Conservation (phyloP, 768 basidiomycete genomes). For the Sutorius australiensis region DNA sequence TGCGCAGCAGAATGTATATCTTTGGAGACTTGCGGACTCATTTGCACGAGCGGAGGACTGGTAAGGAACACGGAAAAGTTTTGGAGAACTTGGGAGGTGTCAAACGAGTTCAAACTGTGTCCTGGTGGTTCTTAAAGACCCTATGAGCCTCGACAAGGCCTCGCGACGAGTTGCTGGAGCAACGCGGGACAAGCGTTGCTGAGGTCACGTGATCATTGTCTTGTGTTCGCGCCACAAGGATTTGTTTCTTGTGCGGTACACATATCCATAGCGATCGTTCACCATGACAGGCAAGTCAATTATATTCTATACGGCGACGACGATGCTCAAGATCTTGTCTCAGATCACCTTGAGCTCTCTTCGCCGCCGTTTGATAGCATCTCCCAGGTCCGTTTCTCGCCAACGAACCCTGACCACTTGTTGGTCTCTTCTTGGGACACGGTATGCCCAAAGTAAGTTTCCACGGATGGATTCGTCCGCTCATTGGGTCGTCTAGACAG, state of each 20-base stretch:
- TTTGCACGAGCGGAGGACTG: neutral
- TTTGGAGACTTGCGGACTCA: constrained; percentile 23
- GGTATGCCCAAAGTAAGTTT: constrained; percentile 29
- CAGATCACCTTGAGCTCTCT: constrained; percentile 43
- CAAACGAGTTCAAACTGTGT: neutral
- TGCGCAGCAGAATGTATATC: constrained; percentile 36
- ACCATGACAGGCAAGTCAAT: constrained; percentile 18
- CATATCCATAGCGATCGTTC: neutral
- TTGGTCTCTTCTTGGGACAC: constrained; percentile 92
- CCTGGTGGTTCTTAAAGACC: neutral
- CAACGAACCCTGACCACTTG: constrained; percentile 71
- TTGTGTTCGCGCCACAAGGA: neutral
- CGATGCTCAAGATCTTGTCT: neutral
- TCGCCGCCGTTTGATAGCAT: constrained; percentile 85
- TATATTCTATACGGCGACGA: too few relatives aligned
- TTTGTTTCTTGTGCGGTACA: neutral
- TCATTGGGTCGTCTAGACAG: constrained; percentile 44
- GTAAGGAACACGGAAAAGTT: neutral
- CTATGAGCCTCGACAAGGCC: constrained; percentile 1
- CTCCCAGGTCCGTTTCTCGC: constrained; percentile 77
- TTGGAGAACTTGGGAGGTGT: neutral
- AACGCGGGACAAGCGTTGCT: neutral
- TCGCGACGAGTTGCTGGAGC: constrained; percentile 1
- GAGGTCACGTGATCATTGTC: constrained; percentile 5
- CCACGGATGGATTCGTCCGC: constrained; percentile 19